Evolutionary conservation across 1,284 basidiomycete genomes (phyloP), one percentile per base, ranked within the genome.

Genomic region (Ustilago esculenta): DNA sequence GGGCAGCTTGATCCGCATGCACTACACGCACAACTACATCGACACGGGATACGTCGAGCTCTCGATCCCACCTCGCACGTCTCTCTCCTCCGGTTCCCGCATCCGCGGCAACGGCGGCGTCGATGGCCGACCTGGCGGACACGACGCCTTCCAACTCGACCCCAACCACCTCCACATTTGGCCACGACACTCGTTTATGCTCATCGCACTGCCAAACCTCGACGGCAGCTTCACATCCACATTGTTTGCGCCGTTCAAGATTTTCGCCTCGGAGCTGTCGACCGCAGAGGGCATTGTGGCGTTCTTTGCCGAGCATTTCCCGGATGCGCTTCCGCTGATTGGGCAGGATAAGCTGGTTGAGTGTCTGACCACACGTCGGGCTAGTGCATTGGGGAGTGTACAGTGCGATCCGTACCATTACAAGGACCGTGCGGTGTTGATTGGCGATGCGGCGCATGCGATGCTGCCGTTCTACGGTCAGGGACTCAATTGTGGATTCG

Each of bases 381-480:
- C 93, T 73, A 92, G 90, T 79, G 88, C 92, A 58, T 85, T 98
- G 74, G 92, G 97, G 76, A 92, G 90, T 73, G 90, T 94, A 76
- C 92, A 92, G 90, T 88, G 89, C 75, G 88, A 86, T 58, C 94
- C 94, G 36, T 93, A 95, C 83, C 91, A 94, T 82, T 94, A 92
- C 85, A 88, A 88, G 82, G 92, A 92, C 83, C 88, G 92, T 74
- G 92, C 87, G 47, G 86, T 98, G 33, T 86, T 98, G 50, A 84
- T 98, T 44, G 95, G 95, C 44, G 95, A 98, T 83, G 90, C 95
- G 30, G 92, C 94, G 6, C 95, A 98, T 83, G 90, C 92, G 36
- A 97, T 97, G 93, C 92, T 94, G 21, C 95, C 95, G 44, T 98
- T 98, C 85, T 98, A 95, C 83, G 95, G 83, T 20, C 95, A 98